Base-by-base conservation (phyloP, 441 rosid genomes). In the Brassica hybrid region DNA sequence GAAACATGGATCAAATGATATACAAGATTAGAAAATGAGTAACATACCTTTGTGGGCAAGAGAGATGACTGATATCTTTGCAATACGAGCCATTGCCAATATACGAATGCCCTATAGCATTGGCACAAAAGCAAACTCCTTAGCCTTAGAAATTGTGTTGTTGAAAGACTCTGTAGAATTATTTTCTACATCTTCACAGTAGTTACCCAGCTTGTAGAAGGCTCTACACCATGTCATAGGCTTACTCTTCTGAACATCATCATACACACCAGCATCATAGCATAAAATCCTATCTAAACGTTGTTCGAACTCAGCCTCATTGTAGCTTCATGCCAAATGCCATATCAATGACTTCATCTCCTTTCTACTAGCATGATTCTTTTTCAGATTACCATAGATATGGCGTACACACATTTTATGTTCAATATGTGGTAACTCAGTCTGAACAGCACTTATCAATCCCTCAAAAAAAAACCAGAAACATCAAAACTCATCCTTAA, bases 121-220 rank as follows among this genome's bases (percentile, higher is more conserved):
- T 5, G 45, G 59, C 19, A 60, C 7, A 3, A 25, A 60, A 14
- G 13, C 4, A 13, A 48, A 48, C 16, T 48, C 54, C 54, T 2
- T 48, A 48, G 17, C 54, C 17, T 48, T 48, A 48, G 54, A 48
- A 0, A 48, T 48, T 48, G 7, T 48, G 54, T 48, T 48, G 54
- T 48, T 48, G 54, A n/a, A 48, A 48, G 54, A 48, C 54, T 43
- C 50, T 13, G 54, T 48, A 48, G 54, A 48, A 48, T 48, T 48
- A 48, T 48, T 48, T 48, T 48, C 7, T n/a, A 48, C 54, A 48
- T 48, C 54, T 48, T 43, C 54, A n/a, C 54, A 48, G 16, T n/a
- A 48, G 54, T 48, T 48, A 48, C 17, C n/a, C 54, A 48, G 54
- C 54, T 48, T 48, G 54, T 48, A 48, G 17, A 48, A 48, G 54